Percentiles rank a stretch among this genome's conserved stretches.
Conservation (phyloP, 208 protist genomes). For the Balamuthia mandrillaris region DNA sequence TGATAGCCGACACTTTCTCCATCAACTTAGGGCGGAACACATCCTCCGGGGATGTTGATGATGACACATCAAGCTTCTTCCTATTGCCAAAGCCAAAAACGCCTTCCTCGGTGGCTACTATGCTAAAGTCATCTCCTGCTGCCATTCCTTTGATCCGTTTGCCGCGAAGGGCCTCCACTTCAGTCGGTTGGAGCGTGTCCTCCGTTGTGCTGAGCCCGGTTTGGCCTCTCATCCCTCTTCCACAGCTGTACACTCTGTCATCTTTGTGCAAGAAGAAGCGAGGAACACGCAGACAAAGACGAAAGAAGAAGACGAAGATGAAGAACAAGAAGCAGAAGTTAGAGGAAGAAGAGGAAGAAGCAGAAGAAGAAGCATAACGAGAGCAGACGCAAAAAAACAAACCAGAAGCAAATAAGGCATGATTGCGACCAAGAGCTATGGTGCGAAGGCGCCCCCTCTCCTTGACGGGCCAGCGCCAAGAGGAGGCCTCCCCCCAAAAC, state of each 20-base stretch:
- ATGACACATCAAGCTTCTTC: neutral
- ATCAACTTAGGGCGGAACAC: neutral
- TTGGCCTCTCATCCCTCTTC: neutral
- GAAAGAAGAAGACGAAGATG: neutral
- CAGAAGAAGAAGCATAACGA: no score
- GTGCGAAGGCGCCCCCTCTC: neutral
- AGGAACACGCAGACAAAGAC: neutral
- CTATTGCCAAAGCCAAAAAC: slow-evolving; percentile 1
- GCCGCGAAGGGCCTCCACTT: neutral
- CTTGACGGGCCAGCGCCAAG: neutral
- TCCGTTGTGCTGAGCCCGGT: neutral
- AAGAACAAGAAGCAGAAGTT: neutral
- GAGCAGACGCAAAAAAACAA: no score
- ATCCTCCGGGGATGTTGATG: neutral
- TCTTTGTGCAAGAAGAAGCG: neutral
- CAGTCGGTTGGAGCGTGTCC: neutral
- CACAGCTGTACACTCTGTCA: neutral
- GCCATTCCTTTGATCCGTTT: neutral
- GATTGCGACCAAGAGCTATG: neutral
- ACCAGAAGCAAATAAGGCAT: neutral
- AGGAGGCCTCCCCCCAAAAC: neutral
- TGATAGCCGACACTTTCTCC: neutral
- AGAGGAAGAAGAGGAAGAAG: no score
- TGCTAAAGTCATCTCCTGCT: neutral
- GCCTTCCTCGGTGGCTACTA: neutral